Conservation (phyloP, 257 asterid species). For the Parsonsia alboflavescens region DNA sequence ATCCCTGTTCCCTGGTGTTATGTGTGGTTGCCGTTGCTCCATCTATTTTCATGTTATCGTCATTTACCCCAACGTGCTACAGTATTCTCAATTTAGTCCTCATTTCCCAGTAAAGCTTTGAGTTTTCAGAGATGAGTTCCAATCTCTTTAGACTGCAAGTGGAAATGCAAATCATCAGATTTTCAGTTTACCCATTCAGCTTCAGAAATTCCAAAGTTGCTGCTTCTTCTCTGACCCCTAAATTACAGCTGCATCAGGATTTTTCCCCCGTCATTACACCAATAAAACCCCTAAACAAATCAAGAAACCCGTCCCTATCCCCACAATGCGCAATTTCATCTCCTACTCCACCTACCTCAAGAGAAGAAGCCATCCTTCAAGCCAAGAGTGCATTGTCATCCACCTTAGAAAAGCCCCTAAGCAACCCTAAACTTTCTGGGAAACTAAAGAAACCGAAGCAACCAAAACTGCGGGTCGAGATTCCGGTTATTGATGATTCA, state of each 20-base stretch:
- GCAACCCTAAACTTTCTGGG: conserved; percentile 71
- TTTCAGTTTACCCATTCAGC: conserved; percentile 1
- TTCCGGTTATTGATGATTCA: conserved; percentile 77
- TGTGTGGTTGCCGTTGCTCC: conserved; percentile 13
- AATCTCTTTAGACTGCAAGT: background rate
- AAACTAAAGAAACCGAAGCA: conserved; percentile 79
- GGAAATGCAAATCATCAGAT: background rate
- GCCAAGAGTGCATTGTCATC: conserved; percentile 65
- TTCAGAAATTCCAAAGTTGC: conserved; percentile 17
- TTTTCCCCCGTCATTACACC: conserved; percentile 18
- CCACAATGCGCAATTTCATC: conserved; percentile 44
- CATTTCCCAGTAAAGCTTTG: background rate
- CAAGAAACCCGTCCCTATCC: conserved; percentile 23
- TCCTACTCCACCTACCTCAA: conserved; percentile 67
- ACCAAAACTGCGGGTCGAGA: conserved; percentile 72
- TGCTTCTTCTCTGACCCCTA: conserved; percentile 13
- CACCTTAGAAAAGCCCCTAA: conserved; percentile 70
- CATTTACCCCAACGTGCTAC: background rate
- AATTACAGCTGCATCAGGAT: conserved; percentile 8
- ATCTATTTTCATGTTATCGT: background rate
- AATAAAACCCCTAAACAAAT: conserved; percentile 17
- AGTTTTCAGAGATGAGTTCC: conserved; percentile 11
- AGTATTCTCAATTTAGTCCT: background rate
- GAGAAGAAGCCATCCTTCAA: conserved; percentile 81
- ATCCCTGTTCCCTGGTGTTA: too few relatives aligned